Base-by-base conservation (phyloP, 2,329 filamentous ascomycete species). In the Biscogniauxia mediterranea region DNA sequence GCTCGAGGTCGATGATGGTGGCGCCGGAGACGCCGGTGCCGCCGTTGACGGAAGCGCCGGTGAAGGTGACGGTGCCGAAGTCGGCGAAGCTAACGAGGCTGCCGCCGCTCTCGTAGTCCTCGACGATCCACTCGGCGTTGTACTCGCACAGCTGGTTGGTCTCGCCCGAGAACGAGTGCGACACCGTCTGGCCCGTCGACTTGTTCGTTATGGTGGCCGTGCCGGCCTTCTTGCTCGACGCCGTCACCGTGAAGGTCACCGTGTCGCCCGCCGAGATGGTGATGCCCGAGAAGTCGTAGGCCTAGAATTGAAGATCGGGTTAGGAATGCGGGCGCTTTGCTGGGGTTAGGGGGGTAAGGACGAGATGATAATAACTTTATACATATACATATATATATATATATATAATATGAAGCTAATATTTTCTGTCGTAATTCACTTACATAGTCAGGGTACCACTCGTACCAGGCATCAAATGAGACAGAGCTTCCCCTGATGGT, bases 91-190 rank as follows among this genome's bases (percentile, higher is more conserved):
- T 71, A 5, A 83, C 79, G 57, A 80, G 74, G 19, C 69, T 64
- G 51, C 69, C 69, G 52, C 75, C 74, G 3, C 71, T 70, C 62
- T 78, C 75, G 65, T 80, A 83, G 64, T 83, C 82, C 74, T 87
- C 85, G 15, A 87, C 83, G 66, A 88, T 87, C 84, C 85, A 88
- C 69, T 88, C 85, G 11, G 83, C 85, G 63, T 86, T 86, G 67
- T 80, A 80, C 68, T 84, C 77, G 68, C 80, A 83, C 15, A 87
- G 78, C 17, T 68, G 64, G n/a, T 72, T 73, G 2, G 70, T 70
- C 55, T 83, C 75, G 57, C 74, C 76, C 50, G 68, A 75, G 71
- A 87, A 81, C 3, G 75, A 78, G 73, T 88, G 81, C 17, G 77
- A 79, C 26, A 83, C 83, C 4, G 69, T 78, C 69, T 83, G 70